Base-by-base conservation (phyloP, 2,329 filamentous ascomycete genomes). In the Verticillium nonalfalfae region DNA sequence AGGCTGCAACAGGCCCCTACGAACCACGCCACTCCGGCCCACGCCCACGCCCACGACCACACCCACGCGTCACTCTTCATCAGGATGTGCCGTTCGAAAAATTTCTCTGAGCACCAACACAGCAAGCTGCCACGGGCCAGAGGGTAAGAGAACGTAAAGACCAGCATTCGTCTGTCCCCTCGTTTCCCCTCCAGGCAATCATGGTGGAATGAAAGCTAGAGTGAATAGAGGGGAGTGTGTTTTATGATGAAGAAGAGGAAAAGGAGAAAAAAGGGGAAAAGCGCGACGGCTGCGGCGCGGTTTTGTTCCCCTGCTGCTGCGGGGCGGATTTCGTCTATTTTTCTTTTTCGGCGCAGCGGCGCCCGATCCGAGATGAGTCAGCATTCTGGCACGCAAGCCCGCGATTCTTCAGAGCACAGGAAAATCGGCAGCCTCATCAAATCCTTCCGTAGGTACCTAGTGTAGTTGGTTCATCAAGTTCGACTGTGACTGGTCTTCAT, bases 101-200 rank as follows among this genome's bases (percentile, higher is more conserved):
- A 50, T 50, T 50, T 75, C 72, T 74, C 73, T 67, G 67, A 63
- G 58, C 63, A 64, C 68, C 72, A 68, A 73, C 61, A 61, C 62
- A 67, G 68, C 67, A 64, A 66, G 63, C 64, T 62, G 64, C 59
- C 63, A 68, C 74, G 75, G 75, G 72, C 70, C 76, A 79, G 74
- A 79, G 74, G 78, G 79, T 81, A 81, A 82, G 79, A 75, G 74
- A 73, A 73, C 76, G 78, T 74, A 66, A 62, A 50, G 65, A 62
- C 70, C 61, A 60, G 60, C 59, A 15, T 79, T 73, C 61, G 68
- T 87, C 86, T 90, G 70, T 86, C 86, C 85, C 85, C 81, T 85
- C 83, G 78, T 89, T 89, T 89, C 87, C 87, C 87, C 85, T 89
- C 86, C 82, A 79, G 74, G 71, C 78, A 79, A 81, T 78, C 82